Base-by-base conservation (phyloP, 345 rosid species). In the Eucalyptus sp. region DNA sequence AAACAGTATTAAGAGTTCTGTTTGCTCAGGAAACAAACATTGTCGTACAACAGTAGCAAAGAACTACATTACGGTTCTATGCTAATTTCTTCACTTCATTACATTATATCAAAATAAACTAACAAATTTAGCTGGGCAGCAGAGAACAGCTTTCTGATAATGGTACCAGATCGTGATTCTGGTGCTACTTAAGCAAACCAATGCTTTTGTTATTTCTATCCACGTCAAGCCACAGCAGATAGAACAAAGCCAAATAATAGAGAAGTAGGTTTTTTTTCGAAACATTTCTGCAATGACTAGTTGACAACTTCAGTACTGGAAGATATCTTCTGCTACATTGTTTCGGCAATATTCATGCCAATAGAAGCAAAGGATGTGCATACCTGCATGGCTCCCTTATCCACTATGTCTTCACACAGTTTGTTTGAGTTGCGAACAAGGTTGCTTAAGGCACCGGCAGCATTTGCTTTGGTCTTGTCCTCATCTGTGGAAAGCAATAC, bases 391-490 rank as follows among this genome's bases (percentile, higher is more conserved):
- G 99, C 99, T 91, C 99, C 99, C 91, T 94, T 94, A 50, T 97
- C 93, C 90, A 97, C 95, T 43, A 98, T 96, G 90, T 98, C 99
- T 90, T 95, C 98, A 86, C 98, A 96, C 46, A 98, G 96, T 90
- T 92, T 95, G 93, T 93, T 95, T 41, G 99, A 97, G 90, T 98
- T 98, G 85, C 99, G 99, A 51, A 97, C 99, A 49, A 98, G 99
- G 93, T 98, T 98, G 91, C 99, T 97, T 60, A 98, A 89, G 41
- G 99, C 99, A 88, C 99, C 99, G 11, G 99, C 99, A 87, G 99
- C 99, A 92, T 98, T 98, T 88, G 97, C 98, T 92, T 95, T 98
- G 49, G 99, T 98, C 93, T 98, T 98, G 94, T 97, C 99, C 92
- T 97, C 99, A 91, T 96, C 98, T 5, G 93, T 93, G 31, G 98